phyloP scores from a whole-genome alignment of 1,284 basidiomycete genomes.

The Mrakiaceae sp. region DNA sequence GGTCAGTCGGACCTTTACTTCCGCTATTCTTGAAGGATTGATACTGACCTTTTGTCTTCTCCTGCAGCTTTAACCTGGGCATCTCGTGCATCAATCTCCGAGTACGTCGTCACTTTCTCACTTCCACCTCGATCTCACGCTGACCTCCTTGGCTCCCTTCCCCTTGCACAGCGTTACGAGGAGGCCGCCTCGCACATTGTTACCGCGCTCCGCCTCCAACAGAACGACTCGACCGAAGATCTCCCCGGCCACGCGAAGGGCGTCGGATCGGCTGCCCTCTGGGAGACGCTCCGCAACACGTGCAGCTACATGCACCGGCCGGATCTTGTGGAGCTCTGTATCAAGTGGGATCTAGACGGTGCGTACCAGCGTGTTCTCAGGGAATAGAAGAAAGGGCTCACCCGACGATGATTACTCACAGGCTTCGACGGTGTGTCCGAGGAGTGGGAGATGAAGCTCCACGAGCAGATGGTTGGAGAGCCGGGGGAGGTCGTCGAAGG shows the following conservation, averaged over 20 bases:
- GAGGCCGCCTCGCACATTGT: slow-evolving; percentile 12
- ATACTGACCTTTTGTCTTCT: neutral
- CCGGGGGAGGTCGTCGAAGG: no score
- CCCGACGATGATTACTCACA: no score
- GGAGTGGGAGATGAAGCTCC: no score
- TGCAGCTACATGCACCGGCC: slow-evolving; percentile 46
- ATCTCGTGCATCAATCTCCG: slow-evolving; percentile 82
- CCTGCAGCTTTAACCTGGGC: slow-evolving; percentile 68
- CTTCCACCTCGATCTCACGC: slow-evolving; percentile 32
- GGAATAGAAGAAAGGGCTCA: no score
- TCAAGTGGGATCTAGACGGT: slow-evolving; percentile 49
- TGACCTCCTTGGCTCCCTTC: neutral
- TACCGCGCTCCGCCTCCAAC: slow-evolving; percentile 49
- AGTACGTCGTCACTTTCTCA: slow-evolving; percentile 48
- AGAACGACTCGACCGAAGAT: slow-evolving; percentile 53
- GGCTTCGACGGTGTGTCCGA: no score
- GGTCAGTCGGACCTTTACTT: slow-evolving; percentile 37
- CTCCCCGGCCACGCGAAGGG: slow-evolving; percentile 30
- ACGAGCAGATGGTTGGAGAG: no score
- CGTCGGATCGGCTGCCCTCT: slow-evolving; percentile 9
- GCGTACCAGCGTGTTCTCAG: no score
- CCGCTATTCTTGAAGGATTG: neutral
- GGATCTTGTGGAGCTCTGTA: slow-evolving; percentile 66
- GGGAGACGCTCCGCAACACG: slow-evolving; percentile 20
- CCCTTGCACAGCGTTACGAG: slow-evolving; percentile 2